phyloP scores from a whole-genome alignment of 2,329 filamentous ascomycete species.

The Pseudogymnoascus verrucosus region DNA sequence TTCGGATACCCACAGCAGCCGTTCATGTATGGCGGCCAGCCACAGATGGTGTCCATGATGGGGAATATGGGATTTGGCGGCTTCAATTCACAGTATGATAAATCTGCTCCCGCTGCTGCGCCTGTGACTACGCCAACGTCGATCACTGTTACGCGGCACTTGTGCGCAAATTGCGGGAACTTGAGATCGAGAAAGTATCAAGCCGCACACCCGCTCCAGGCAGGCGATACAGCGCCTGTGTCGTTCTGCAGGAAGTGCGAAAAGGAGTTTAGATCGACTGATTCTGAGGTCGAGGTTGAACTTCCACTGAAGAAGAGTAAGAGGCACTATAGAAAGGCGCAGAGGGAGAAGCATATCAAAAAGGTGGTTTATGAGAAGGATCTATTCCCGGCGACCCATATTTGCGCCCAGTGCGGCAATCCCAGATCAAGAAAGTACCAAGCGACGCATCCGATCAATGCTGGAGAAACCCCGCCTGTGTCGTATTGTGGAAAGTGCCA shows the following conservation, averaged over 20 bases:
- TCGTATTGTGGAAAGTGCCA: conserved; percentile 2
- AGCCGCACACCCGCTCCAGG: background rate
- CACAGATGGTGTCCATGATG: conserved; percentile 1
- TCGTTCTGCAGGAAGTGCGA: conserved; percentile 7
- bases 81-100: conserved; percentile 6
- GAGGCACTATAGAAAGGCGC: background rate
- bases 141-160: background rate
- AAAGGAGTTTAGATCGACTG: conserved; percentile 2
- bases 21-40: background rate
- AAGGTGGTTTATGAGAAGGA: background rate
- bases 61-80: background rate
- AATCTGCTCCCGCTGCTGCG: background rate
- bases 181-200: conserved; percentile 4
- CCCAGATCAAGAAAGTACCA: conserved; percentile 1
- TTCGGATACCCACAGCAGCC: background rate
- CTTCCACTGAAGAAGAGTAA: background rate
- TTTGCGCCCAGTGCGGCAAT: conserved; percentile 4
- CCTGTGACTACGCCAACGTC: background rate
- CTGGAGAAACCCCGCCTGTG: background rate
- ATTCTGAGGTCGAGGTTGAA: background rate
- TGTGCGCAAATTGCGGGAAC: conserved; percentile 7
- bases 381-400: background rate
- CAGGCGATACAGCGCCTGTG: background rate
- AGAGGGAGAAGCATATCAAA: background rate
- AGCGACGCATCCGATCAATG: conserved; percentile 7